These are phyloP conservation scores for Carex sylvatica DNA, from an alignment of 202 grass and related monocot species.

Conservation along the genomic window DNA sequence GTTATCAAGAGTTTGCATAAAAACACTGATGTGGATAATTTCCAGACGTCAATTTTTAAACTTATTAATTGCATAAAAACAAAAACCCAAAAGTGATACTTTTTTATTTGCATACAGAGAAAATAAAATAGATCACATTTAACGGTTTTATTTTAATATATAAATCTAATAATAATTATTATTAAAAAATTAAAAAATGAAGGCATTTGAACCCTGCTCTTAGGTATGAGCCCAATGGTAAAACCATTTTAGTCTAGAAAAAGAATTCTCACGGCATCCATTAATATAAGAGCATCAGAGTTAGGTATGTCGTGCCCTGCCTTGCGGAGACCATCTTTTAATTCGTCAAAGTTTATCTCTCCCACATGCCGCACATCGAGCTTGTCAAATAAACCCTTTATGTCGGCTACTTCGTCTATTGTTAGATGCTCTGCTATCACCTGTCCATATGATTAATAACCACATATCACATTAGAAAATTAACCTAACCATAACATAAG, in stretches of 20 bases:
- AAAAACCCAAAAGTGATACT: too few relatives aligned
- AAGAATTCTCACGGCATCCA: slow-evolving; percentile 58
- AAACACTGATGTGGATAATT: too few relatives aligned
- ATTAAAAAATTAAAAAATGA: too few relatives aligned
- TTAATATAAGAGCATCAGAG: slow-evolving; percentile 57
- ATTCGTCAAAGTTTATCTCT: slow-evolving; percentile 64
- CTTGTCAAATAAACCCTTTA: slow-evolving; percentile 65
- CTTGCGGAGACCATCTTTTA: slow-evolving; percentile 57
- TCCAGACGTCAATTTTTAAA: too few relatives aligned
- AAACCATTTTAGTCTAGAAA: neutral
- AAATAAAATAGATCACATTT: too few relatives aligned
- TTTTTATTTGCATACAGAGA: too few relatives aligned
- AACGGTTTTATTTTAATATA: too few relatives aligned
- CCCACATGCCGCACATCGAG: slow-evolving; percentile 60
- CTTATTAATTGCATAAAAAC: too few relatives aligned
- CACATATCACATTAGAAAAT: neutral
- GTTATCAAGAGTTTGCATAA: too few relatives aligned
- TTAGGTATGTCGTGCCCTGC: slow-evolving; percentile 62
- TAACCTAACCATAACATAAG: neutral
- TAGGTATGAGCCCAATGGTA: neutral
- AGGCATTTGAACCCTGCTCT: too few relatives aligned
- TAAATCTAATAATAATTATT: too few relatives aligned
- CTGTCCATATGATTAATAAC: slow-evolving; percentile 14
- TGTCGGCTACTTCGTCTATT: slow-evolving; percentile 68
- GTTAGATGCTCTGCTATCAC: slow-evolving; percentile 76